Evolutionary conservation across 2,329 filamentous ascomycete genomes (phyloP).

Genomic region (Ceratocystis cacaofunesta): DNA sequence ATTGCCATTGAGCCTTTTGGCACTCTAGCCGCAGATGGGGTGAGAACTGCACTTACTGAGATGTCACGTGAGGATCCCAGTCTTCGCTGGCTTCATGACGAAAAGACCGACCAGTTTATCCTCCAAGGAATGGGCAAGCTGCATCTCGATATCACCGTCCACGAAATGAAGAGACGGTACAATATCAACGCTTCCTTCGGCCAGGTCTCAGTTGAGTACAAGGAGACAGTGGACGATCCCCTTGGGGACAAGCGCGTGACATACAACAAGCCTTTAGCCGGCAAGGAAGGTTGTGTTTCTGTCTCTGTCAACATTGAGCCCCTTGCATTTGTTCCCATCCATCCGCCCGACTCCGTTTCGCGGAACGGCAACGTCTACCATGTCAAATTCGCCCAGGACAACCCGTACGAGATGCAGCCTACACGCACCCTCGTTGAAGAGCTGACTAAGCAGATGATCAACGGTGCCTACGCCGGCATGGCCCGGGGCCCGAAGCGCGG

Average conservation of each 20-base stretch:
- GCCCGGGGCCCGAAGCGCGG: slow-evolving; percentile 69
- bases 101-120: slow-evolving; percentile 85
- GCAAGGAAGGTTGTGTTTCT: slow-evolving; percentile 61
- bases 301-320: slow-evolving; percentile 57
- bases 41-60: slow-evolving; percentile 61
- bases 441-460: slow-evolving; percentile 48
- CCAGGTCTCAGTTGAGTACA: slow-evolving; percentile 86
- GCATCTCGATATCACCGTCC: slow-evolving; percentile 82
- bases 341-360: slow-evolving; percentile 30
- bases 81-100: slow-evolving; percentile 66
- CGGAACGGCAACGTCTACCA: slow-evolving; percentile 56
- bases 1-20: slow-evolving; percentile 77
- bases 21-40: slow-evolving; percentile 61
- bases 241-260: slow-evolving; percentile 43
- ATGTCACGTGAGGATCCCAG: slow-evolving; percentile 86
- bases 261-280: slow-evolving; percentile 68
- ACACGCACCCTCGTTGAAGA: slow-evolving; percentile 25
- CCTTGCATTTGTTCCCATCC: slow-evolving; percentile 28
- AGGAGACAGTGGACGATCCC: slow-evolving; percentile 55
- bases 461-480: slow-evolving; percentile 69
- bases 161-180: slow-evolving; percentile 76
- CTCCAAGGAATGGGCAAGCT: slow-evolving; percentile 93
- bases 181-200: slow-evolving; percentile 70
- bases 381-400: slow-evolving; percentile 24
- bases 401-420: slow-evolving; percentile 7